Evolutionary conservation across 345 rosid species (phyloP).

Genomic region (Eutrema yunnanense): DNA sequence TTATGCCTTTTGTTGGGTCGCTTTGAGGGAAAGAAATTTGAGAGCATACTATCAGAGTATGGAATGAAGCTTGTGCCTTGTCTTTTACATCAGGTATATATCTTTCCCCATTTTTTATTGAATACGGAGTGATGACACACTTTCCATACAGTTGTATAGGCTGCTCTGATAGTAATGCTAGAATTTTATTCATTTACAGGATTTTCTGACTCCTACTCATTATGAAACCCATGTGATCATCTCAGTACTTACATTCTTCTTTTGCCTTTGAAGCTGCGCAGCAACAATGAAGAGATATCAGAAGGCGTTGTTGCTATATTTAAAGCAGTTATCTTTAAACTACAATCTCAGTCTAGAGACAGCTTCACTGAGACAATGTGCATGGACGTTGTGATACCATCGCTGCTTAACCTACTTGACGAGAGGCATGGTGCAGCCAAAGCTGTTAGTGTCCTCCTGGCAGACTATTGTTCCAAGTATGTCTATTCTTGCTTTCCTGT

Average conservation of each 20-base stretch:
- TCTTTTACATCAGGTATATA: slow-evolving; percentile 53
- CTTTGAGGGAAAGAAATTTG: slow-evolving; percentile 58
- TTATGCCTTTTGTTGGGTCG: slow-evolving; percentile 91
- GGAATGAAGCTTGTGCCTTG: slow-evolving; percentile 57
- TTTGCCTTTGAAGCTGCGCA: slow-evolving; percentile 51
- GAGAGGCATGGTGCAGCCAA: slow-evolving; percentile 79
- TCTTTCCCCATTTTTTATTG: background rate
- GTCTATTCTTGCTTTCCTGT: slow-evolving; percentile 14
- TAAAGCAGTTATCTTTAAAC: slow-evolving; percentile 52
- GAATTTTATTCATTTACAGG: background rate
- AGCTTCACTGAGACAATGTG: slow-evolving; percentile 38
- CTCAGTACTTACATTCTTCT: slow-evolving; percentile 15
- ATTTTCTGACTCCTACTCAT: background rate
- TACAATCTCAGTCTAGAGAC: slow-evolving; percentile 42
- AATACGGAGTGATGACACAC: background rate
- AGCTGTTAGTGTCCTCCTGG: slow-evolving; percentile 63
- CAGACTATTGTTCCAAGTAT: slow-evolving; percentile 75
- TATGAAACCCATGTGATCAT: background rate
- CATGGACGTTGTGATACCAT: slow-evolving; percentile 48
- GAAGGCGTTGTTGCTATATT: slow-evolving; percentile 55
- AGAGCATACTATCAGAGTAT: slow-evolving; percentile 46
- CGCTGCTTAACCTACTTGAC: slow-evolving; percentile 71
- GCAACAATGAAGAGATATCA: slow-evolving; percentile 63
- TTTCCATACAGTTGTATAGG: slow-evolving; percentile 5
- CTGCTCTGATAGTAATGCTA: background rate